phyloP scores from a whole-genome alignment of 2,329 filamentous ascomycete species.

The Trichoderma pleuroti region DNA sequence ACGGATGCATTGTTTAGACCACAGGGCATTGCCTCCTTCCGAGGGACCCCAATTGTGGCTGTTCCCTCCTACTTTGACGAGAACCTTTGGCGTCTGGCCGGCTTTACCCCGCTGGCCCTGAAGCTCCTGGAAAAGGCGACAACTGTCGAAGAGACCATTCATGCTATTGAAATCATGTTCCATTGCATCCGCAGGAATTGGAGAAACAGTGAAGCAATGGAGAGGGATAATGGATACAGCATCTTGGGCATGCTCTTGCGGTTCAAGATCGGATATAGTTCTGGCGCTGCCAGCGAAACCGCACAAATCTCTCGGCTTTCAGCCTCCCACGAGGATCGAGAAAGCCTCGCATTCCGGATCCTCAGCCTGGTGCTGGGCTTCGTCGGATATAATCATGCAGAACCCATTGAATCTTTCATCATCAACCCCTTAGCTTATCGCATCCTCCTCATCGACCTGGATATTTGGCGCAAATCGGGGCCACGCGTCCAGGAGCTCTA shows the following conservation, averaged over 20 bases:
- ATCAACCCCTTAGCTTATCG: constrained; percentile 94
- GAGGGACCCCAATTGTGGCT: constrained; percentile 77
- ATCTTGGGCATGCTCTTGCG: constrained; percentile 80
- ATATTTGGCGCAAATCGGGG: constrained; percentile 83
- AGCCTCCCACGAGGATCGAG: constrained; percentile 51
- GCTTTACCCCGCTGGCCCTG: constrained; percentile 79
- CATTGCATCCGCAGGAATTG: constrained; percentile 85
- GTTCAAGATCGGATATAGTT: constrained; percentile 67
- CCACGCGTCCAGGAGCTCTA: constrained; percentile 79
- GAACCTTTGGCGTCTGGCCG: constrained; percentile 87
- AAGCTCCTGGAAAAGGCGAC: constrained; percentile 78
- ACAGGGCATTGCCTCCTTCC: constrained; percentile 77
- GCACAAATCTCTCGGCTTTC: constrained; percentile 37
- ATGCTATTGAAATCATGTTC: constrained; percentile 79
- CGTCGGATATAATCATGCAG: constrained; percentile 79
- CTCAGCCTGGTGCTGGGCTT: constrained; percentile 78
- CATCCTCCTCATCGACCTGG: constrained; percentile 85
- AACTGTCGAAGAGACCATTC: constrained; percentile 65
- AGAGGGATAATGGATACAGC: constrained; percentile 89
- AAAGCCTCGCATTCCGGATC: constrained; percentile 58
- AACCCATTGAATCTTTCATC: constrained; percentile 84
- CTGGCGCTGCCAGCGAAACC: constrained; percentile 33
- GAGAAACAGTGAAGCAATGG: constrained; percentile 98
- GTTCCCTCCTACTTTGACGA: constrained; percentile 85
- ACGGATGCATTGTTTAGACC: constrained; percentile 82